Evolutionary conservation across 495 filamentous ascomycete species (phyloP), one percentile per base, ranked within the genome.

Genomic region (Xylaria scruposa): DNA sequence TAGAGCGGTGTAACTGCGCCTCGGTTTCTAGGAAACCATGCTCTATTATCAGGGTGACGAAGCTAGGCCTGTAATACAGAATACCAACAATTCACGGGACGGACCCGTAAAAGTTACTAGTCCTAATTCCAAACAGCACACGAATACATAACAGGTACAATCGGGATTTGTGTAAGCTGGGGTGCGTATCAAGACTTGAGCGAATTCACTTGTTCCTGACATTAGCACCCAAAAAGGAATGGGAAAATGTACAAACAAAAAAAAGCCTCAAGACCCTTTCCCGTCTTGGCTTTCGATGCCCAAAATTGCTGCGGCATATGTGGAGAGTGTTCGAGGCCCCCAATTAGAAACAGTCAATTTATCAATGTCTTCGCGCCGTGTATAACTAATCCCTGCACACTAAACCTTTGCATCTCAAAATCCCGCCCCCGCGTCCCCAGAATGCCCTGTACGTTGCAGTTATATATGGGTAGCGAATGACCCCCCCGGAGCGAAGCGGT

Each of bases 361-460:
- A 66, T 66, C 46, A 47, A 46, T 47, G 38, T 64, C 42, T 47
- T 46, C 4, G 29, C 24, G 21, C 13, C 24, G 21, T 31, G n/a
- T 42, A 60, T n/a, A n/a, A n/a, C n/a, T 10, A 59, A 62, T 38
- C 60, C 60, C 8, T 44, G 60, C 21, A 9, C n/a, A 26, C 33
- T 15, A 62, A 31, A 13, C 38, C 33, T 60, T 38, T 60, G 31
- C 29, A 59, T 9, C 31, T 60, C 10, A 67, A 67, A 67, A 54
- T 44, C 49, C 65, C 49, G 26, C 65, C 65, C 63, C 49, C 65
- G 65, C 49, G 64, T 67, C 65, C 65, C 65, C 65, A 36, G 33
- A 49, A 29, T 12, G 7, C 3, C 64, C 64, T 21, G 33, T 44
- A 65, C 24, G 62, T 61, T 15, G 59, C n/a, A 24, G 33, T 15